Conservation (phyloP, 371 early-diverging fungal genomes). For the Circinella minor region DNA sequence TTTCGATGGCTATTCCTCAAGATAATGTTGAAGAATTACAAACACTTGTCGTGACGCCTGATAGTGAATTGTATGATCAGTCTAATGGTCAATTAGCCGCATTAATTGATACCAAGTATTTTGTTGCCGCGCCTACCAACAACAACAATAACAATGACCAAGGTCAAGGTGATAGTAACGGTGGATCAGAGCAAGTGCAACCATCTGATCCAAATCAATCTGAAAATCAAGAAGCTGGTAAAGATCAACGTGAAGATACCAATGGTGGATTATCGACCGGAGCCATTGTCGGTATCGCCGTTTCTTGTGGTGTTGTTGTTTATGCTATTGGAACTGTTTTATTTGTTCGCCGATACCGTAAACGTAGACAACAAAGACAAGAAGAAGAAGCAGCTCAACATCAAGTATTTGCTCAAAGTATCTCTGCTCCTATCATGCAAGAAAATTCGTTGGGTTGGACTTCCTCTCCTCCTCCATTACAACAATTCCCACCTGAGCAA, state of each 20-base stretch:
- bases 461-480: conserved; percentile 13
- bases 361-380: conserved; percentile 29
- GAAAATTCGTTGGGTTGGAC: conserved; percentile 27
- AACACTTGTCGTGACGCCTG: conserved; percentile 23
- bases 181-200: not conserved
- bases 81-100: conserved; percentile 45
- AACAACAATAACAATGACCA: conserved; percentile 2
- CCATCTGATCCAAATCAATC: conserved; percentile 1
- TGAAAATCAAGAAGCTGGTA: not conserved
- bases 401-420: conserved; percentile 36
- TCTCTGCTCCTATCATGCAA: conserved; percentile 33
- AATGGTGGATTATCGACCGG: conserved; percentile 33
- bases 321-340: conserved; percentile 50
- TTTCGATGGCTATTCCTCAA: conserved; percentile 45
- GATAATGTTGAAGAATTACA: conserved; percentile 27
- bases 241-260: not conserved
- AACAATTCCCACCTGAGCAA: not conserved
- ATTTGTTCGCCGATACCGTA: conserved; percentile 38
- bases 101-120: conserved; percentile 40
- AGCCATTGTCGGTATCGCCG: conserved; percentile 48
- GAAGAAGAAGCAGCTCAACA: conserved; percentile 39
- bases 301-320: conserved; percentile 42
- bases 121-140: conserved; percentile 20
- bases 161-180: not conserved
- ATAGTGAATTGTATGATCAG: conserved; percentile 36